phyloP scores from a whole-genome alignment of 441 rosid species.

The Corymbia calophylla region DNA sequence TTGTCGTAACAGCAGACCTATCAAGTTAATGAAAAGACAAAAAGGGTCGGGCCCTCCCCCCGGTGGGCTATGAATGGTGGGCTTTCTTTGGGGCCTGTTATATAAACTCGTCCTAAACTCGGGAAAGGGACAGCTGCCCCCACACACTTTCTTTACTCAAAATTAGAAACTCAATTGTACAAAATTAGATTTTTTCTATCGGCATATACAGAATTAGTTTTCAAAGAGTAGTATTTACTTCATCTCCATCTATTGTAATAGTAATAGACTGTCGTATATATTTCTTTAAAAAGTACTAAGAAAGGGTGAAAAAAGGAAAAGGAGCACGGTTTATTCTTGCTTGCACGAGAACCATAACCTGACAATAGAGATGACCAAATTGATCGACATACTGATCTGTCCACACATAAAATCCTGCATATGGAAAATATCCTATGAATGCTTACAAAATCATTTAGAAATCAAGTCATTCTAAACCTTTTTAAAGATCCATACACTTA shows the following conservation, averaged over 20 bases:
- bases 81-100: not conserved
- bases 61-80: not conserved
- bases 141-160: not conserved
- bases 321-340: not conserved
- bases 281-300: not conserved
- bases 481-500: not conserved
- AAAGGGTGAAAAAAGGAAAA: not conserved
- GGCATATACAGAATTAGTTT: not conserved
- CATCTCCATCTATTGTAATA: not conserved
- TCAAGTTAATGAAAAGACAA: not conserved
- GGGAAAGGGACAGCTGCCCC: not conserved
- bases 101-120: not conserved
- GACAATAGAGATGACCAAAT: not conserved
- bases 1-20: not conserved
- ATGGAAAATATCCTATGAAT: not conserved
- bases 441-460: not conserved
- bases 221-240: not conserved
- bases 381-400: not conserved
- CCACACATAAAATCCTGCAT: not conserved
- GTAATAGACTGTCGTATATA: accelerated
- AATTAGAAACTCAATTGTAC: not conserved
- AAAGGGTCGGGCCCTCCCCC: not conserved
- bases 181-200: not conserved
- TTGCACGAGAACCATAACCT: not conserved
- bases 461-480: not conserved